Evolutionary conservation across 2,329 filamentous ascomycete species (phyloP).

Genomic region (Aureobasidium melanogenum): DNA sequence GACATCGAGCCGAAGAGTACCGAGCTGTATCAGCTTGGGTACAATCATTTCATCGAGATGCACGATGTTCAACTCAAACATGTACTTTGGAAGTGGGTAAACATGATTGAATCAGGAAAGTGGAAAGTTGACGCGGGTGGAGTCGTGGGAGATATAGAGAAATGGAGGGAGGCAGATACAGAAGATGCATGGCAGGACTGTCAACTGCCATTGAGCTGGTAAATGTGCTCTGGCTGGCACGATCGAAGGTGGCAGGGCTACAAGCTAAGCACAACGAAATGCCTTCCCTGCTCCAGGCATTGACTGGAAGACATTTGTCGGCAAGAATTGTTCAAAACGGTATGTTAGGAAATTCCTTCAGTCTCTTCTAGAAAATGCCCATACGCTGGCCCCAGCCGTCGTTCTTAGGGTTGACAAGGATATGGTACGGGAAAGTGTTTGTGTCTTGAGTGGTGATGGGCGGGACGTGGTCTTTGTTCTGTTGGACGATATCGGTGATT

Average conservation of each 20-base stretch:
- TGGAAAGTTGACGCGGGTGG: background rate
- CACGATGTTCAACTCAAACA: background rate
- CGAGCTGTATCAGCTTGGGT: background rate
- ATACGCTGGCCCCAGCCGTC: conserved; percentile 72
- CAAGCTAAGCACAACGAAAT: too few relatives aligned
- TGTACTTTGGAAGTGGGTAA: background rate
- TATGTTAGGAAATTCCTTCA: background rate
- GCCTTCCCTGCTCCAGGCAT: too few relatives aligned
- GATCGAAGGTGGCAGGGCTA: too few relatives aligned
- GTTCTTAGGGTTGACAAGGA: conserved; percentile 53
- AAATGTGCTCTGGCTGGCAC: too few relatives aligned
- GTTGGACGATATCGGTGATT: conserved; percentile 77
- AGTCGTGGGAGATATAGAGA: background rate
- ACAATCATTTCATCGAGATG: background rate
- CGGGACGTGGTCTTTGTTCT: conserved; percentile 90
- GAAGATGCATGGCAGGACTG: too few relatives aligned
- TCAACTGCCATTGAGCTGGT: too few relatives aligned
- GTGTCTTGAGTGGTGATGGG: conserved; percentile 86
- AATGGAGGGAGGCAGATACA: background rate
- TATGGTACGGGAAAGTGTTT: conserved; percentile 93
- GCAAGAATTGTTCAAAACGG: too few relatives aligned
- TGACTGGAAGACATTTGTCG: too few relatives aligned
- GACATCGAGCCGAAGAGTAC: background rate
- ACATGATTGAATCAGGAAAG: background rate
- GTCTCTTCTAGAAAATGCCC: conserved; percentile 53